Conservation (phyloP, 2,329 filamentous ascomycete species). For the Trichoderma semiorbis region DNA sequence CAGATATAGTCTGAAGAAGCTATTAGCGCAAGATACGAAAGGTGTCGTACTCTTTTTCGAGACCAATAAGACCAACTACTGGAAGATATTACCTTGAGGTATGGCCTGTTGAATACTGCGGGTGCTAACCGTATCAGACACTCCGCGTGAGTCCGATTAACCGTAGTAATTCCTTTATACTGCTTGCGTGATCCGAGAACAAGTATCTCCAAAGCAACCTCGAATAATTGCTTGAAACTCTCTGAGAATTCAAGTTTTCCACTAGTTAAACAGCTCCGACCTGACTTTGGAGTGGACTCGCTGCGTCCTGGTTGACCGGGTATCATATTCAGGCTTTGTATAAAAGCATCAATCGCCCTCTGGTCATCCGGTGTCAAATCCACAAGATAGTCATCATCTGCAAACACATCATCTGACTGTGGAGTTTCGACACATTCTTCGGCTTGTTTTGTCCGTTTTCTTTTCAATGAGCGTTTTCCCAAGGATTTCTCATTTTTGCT, state of each 20-base stretch:
- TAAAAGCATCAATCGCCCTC: slow-evolving; percentile 30
- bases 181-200: slow-evolving; percentile 26
- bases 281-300: not conserved
- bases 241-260: not conserved
- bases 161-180: slow-evolving; percentile 24
- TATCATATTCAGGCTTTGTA: slow-evolving; percentile 24
- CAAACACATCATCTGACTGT: not conserved
- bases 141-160: slow-evolving; percentile 18
- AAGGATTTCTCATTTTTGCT: not conserved
- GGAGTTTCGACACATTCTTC: not conserved
- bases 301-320: no score
- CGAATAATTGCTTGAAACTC: slow-evolving; percentile 12
- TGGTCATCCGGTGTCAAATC: slow-evolving; percentile 25
- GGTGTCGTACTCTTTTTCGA: not conserved
- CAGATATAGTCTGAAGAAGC: slow-evolving; percentile 24
- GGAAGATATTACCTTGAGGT: slow-evolving; percentile 31
- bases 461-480: not conserved
- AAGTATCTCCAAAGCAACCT: slow-evolving; percentile 26
- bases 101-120: slow-evolving; percentile 36
- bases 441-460: not conserved
- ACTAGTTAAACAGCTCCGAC: not conserved
- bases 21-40: slow-evolving; percentile 9
- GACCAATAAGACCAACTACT: not conserved
- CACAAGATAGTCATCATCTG: slow-evolving; percentile 17
- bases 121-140: slow-evolving; percentile 32